Evolutionary conservation across 2,329 filamentous ascomycete species (phyloP), one percentile per base, ranked within the genome.

Genomic region (Monilinia vaccinii-corymbosi): DNA sequence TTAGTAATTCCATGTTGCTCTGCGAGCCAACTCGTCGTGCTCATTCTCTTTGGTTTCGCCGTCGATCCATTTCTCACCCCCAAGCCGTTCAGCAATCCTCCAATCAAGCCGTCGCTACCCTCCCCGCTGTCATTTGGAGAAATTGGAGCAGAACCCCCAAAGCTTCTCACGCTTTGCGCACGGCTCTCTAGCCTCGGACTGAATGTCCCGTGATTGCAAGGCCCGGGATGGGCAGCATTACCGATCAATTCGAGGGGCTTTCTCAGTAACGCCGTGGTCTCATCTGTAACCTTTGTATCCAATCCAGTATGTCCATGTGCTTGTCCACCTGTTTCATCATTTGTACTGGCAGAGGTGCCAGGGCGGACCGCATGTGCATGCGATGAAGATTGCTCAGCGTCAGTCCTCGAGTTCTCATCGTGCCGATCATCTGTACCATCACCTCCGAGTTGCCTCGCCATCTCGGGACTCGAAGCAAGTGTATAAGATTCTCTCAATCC

Each of bases 141-240:
- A 46, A 8, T 47, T 31, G 62, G 64, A 16, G 64, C 48, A 32
- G 65, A 61, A 49, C 68, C 66, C 45, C 65, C 63, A 64, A 59
- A 59, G 53, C 66, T 70, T 59, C 56, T 61, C 45, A 68, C 57
- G 56, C 70, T 72, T 11, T 62, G 63, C 21, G 69, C 60, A 28
- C 69, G 68, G 59, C 58, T 68, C 49, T 74, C 75, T 0, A 87
- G 80, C 42, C 84, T 77, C 1, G 88, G 86, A 47, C 88, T 91
- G 69, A 92, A 90, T 18, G 88, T 88, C 67, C 89, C 89, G 74
- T 94, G 87, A 67, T 81, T 79, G 75, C 86, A 90, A 44, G 73
- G 71, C 32, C 71, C 73, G 51, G 74, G 68, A 51, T 71, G 69
- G 16, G 66, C 64, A 31, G 66, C 53, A 34, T 60, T 56, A 3